Percentiles rank a stretch among this genome's conserved stretches.
These are phyloP conservation scores for Escallonia rubra DNA, from an alignment of 129 eudicot genomes.

Conservation along the genomic window DNA sequence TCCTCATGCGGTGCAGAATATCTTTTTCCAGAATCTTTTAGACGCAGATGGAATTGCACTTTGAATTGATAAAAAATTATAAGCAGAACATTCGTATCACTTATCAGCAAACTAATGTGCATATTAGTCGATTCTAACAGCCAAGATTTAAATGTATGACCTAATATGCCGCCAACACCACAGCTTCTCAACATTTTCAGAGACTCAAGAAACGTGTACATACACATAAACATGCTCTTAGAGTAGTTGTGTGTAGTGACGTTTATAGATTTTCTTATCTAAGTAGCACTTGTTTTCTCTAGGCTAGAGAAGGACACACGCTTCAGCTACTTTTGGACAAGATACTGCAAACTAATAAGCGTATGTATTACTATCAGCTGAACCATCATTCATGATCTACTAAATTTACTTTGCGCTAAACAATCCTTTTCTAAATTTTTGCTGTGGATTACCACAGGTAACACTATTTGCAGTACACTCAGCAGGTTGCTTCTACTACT, in stretches of 20 bases:
- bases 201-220: too few relatives aligned
- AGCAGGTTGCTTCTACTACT: constrained; percentile 73
- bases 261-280: background rate
- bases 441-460: constrained; percentile 37
- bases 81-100: too few relatives aligned
- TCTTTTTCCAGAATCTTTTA: too few relatives aligned
- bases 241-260: background rate
- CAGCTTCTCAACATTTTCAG: too few relatives aligned
- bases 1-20: too few relatives aligned
- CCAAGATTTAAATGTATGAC: too few relatives aligned
- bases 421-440: background rate
- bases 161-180: too few relatives aligned
- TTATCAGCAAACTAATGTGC: too few relatives aligned
- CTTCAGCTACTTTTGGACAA: constrained; percentile 82
- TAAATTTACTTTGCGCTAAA: too few relatives aligned
- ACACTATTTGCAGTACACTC: constrained; percentile 72
- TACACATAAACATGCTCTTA: background rate
- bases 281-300: constrained; percentile 19
- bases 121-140: too few relatives aligned
- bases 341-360: constrained; percentile 58
- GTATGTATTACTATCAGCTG: constrained; percentile 29
- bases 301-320: constrained; percentile 87
- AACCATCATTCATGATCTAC: background rate
- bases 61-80: too few relatives aligned
- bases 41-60: too few relatives aligned